Percentiles rank a stretch among this genome's conserved stretches.
Conservation (phyloP, 108 stramenopile genomes). For the Schizochytrium sp. region DNA sequence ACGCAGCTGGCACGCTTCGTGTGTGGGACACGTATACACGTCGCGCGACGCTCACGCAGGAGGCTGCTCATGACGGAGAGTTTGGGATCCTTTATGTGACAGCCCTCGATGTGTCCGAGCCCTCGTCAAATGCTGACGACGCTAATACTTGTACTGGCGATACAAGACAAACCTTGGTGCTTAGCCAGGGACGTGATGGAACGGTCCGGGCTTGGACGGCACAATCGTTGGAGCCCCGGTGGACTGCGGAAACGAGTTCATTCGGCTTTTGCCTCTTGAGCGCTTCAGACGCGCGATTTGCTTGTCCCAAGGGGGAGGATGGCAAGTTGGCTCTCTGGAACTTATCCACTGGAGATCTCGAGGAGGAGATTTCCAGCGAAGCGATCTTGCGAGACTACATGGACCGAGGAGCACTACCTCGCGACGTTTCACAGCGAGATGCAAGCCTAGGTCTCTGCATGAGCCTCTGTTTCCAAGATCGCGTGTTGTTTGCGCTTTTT, state of each 20-base stretch:
- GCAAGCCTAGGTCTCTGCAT: background rate
- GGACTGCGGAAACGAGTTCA: background rate
- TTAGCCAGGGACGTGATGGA: background rate
- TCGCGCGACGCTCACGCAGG: background rate
- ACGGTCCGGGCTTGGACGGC: background rate
- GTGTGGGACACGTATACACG: background rate
- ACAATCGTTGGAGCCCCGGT: background rate
- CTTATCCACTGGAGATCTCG: background rate
- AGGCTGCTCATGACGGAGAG: background rate
- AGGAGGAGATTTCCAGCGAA: background rate
- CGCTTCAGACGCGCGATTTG: background rate
- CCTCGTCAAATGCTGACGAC: no score
- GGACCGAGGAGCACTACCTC: background rate
- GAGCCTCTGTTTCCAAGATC: background rate
- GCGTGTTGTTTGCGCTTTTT: background rate
- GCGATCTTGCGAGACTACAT: background rate
- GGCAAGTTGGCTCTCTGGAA: background rate
- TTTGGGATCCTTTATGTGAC: background rate
- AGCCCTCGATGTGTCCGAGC: background rate
- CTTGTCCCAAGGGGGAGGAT: background rate
- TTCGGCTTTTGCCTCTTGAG: background rate
- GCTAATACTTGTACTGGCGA: no score
- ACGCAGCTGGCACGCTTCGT: background rate
- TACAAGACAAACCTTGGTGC: background rate
- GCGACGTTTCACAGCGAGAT: background rate